Evolutionary conservation across 176 grass and related monocot species (phyloP).

Genomic region (Tillandsia leiboldiana): DNA sequence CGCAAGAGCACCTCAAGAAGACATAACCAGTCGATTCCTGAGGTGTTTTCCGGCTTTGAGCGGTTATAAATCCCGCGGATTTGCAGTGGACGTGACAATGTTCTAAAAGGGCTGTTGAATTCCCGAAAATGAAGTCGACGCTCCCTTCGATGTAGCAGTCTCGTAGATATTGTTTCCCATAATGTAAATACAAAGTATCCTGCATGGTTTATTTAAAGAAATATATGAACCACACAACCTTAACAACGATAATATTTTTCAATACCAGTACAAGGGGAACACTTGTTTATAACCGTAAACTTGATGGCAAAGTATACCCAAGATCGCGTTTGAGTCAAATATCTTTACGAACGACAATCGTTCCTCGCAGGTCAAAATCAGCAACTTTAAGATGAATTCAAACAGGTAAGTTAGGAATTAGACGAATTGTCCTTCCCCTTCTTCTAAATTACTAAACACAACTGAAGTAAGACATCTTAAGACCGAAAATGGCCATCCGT

Average conservation of each 20-base stretch:
- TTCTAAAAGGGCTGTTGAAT: conserved; percentile 79
- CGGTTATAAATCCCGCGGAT: conserved; percentile 71
- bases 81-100: conserved; percentile 99
- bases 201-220: conserved; percentile 16
- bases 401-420: too few relatives aligned
- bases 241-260: too few relatives aligned
- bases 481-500: too few relatives aligned
- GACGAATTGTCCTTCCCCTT: too few relatives aligned
- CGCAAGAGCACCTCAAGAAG: conserved; percentile 58
- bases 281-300: too few relatives aligned
- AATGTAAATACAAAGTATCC: conserved; percentile 94
- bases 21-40: conserved; percentile 90
- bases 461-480: too few relatives aligned
- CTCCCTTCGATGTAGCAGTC: conserved; percentile 95
- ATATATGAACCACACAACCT: too few relatives aligned
- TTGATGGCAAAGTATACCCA: too few relatives aligned
- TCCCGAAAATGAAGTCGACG: conserved; percentile 95
- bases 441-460: too few relatives aligned
- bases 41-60: conserved; percentile 93
- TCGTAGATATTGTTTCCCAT: conserved; percentile 91
- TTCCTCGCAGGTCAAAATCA: conserved; percentile 3
- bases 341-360: neutral
- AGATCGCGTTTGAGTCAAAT: too few relatives aligned
- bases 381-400: neutral
- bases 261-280: too few relatives aligned